Conservation (phyloP, 2,329 filamentous ascomycete genomes). For the Neodidymelliopsis sp. region DNA sequence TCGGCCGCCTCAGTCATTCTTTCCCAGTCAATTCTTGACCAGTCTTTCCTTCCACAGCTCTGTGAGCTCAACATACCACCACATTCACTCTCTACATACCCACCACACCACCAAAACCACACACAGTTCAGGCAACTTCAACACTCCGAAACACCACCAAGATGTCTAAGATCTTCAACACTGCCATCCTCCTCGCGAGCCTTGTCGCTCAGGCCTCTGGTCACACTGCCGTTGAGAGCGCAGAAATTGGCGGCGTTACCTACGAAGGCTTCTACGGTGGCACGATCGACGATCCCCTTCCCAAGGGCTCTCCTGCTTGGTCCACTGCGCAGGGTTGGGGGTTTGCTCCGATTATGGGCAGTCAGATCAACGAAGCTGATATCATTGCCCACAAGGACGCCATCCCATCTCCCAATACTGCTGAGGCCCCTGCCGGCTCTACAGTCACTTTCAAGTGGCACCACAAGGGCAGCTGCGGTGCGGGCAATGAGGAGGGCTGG, state of each 20-base stretch:
- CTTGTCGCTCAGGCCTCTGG: slow-evolving; percentile 33
- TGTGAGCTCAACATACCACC: slow-evolving; percentile 35
- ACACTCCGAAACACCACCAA: slow-evolving; percentile 12
- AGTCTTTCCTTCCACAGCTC: slow-evolving; percentile 41
- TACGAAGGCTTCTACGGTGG: slow-evolving; percentile 39
- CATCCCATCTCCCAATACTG: slow-evolving; percentile 40
- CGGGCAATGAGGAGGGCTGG: slow-evolving; percentile 39
- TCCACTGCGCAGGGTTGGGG: slow-evolving; percentile 46
- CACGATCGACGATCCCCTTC: slow-evolving; percentile 33
- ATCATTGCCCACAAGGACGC: slow-evolving; percentile 45
- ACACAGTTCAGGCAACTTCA: slow-evolving; percentile 6
- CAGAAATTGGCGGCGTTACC: slow-evolving; percentile 36
- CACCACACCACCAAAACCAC: slow-evolving; percentile 4
- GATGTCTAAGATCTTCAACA: slow-evolving; percentile 41
- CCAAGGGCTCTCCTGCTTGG: slow-evolving; percentile 42
- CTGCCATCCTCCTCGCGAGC: slow-evolving; percentile 37
- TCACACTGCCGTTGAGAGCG: slow-evolving; percentile 40
- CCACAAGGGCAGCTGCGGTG: slow-evolving; percentile 35
- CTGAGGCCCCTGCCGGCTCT: slow-evolving; percentile 36
- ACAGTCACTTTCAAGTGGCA: slow-evolving; percentile 44
- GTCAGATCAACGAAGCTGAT: slow-evolving; percentile 34
- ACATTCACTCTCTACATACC: slow-evolving; percentile 25
- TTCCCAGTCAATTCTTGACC: slow-evolving; percentile 37
- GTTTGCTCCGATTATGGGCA: slow-evolving; percentile 38
- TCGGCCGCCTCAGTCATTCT: slow-evolving; percentile 31